These are phyloP conservation scores for Monocercomonoides exilis DNA, from an alignment of 78 protist species.

Conservation along the genomic window DNA sequence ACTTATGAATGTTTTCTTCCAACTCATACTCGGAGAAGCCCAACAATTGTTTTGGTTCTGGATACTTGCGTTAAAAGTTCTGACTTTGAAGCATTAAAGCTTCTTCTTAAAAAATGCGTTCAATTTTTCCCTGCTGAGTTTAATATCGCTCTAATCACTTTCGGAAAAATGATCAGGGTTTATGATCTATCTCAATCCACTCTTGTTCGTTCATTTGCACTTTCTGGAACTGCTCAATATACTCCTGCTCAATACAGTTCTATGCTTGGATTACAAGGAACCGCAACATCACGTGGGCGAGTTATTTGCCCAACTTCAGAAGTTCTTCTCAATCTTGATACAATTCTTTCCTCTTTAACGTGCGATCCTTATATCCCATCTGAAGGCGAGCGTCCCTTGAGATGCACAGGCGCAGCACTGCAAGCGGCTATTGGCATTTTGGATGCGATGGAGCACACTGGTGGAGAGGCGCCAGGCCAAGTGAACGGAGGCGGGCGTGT, in stretches of 20 bases:
- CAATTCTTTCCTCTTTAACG: background rate
- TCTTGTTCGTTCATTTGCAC: background rate
- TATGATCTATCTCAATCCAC: background rate
- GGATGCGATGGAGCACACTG: too few relatives aligned
- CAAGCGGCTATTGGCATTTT: slow-evolving; percentile 72
- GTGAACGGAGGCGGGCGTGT: slow-evolving; percentile 78
- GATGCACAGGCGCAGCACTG: slow-evolving; percentile 80
- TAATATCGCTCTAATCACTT: background rate
- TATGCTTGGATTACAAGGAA: background rate
- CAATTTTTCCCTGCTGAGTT: background rate
- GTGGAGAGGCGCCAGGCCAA: slow-evolving; percentile 54
- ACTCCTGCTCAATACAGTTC: background rate
- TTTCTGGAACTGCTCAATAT: background rate
- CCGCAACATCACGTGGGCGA: background rate
- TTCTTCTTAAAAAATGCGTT: background rate
- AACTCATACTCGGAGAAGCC: background rate
- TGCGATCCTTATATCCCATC: background rate
- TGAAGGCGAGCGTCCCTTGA: background rate
- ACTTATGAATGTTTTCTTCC: background rate
- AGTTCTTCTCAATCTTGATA: background rate
- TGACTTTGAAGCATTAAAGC: background rate
- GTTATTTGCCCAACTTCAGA: background rate
- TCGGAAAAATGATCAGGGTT: background rate
- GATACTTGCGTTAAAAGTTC: background rate
- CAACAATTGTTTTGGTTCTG: background rate